Percentiles rank a stretch among this genome's conserved stretches.
These are phyloP conservation scores for Martiniozyma abietophila DNA, from an alignment of 805 yeast species.

Conservation along the genomic window DNA sequence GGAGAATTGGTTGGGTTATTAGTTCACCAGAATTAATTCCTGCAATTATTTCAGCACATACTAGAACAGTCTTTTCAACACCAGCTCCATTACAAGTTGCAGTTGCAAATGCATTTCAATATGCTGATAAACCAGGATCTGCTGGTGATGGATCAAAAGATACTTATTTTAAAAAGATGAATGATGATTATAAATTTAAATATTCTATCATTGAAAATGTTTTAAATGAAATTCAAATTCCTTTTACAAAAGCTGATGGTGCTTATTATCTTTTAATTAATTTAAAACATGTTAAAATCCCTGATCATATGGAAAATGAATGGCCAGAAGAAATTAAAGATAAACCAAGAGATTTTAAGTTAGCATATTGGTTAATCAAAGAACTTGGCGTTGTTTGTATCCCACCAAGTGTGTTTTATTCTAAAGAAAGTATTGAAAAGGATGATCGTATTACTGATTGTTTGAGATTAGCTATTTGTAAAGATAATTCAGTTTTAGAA, in stretches of 20 bases:
- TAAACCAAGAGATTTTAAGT: conserved; percentile 77
- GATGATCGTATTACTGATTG: conserved; percentile 33
- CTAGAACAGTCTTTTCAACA: conserved; percentile 85
- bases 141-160: conserved; percentile 6
- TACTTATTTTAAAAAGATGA: conserved; percentile 62
- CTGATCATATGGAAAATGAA: conserved; percentile 42
- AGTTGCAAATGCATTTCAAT: conserved; percentile 63
- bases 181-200: conserved; percentile 59
- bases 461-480: conserved; percentile 92
- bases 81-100: conserved; percentile 94
- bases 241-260: conserved; percentile 88
- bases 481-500: conserved; percentile 70
- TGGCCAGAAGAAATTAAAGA: conserved; percentile 55
- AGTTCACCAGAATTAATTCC: conserved; percentile 77
- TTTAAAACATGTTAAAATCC: conserved; percentile 72
- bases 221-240: conserved; percentile 80
- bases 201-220: conserved; percentile 63
- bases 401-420: conserved; percentile 94
- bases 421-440: conserved; percentile 57
- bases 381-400: conserved; percentile 93
- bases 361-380: conserved; percentile 87
- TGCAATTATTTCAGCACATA: conserved; percentile 82
- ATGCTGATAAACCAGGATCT: conserved; percentile 40
- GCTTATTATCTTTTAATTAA: conserved; percentile 90
- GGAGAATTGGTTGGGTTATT: conserved; percentile 96